Evolutionary conservation across 1,139 yeast genomes (phyloP).

Genomic region (Suhomyces maxii): DNA sequence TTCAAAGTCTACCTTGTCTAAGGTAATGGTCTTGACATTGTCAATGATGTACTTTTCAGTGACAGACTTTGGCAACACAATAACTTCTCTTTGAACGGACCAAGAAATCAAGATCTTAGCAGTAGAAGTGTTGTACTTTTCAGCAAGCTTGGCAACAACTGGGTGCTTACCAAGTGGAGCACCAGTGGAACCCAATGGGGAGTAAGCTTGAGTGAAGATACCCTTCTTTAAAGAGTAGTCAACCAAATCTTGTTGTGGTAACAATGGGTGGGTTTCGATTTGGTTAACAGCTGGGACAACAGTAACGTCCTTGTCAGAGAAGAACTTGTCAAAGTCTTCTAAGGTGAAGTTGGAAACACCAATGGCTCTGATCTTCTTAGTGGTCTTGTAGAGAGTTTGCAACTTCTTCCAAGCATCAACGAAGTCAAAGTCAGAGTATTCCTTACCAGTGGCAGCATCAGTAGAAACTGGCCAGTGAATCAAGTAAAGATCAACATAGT

Average conservation of each 20-base stretch:
- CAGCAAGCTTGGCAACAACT: constrained; percentile 51
- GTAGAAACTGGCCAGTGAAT: constrained; percentile 85
- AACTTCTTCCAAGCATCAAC: constrained; percentile 69
- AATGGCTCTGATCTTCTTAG: constrained; percentile 64
- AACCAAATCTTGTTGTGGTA: constrained; percentile 67
- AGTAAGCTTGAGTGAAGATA: constrained; percentile 70
- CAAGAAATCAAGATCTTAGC: constrained; percentile 70
- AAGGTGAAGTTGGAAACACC: constrained; percentile 80
- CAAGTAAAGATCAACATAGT: constrained; percentile 79
- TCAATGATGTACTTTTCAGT: constrained; percentile 58
- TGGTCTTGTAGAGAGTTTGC: constrained; percentile 56
- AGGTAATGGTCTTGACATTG: constrained; percentile 53
- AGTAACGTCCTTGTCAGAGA: constrained; percentile 50
- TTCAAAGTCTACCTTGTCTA: constrained; percentile 56
- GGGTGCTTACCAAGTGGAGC: constrained; percentile 62
- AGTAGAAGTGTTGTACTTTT: constrained; percentile 53
- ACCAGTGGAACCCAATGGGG: constrained; percentile 73
- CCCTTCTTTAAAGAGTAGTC: constrained; percentile 54
- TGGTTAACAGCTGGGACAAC: constrained; percentile 72
- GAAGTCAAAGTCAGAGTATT: constrained; percentile 46
- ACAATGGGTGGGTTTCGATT: constrained; percentile 71
- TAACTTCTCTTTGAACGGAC: constrained; percentile 69
- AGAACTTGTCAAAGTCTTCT: constrained; percentile 49
- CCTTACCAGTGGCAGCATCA: constrained; percentile 32
- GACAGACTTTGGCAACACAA: constrained; percentile 73